Conservation (phyloP, 192 early-diverging fungal genomes). For the Linnemannia exigua region DNA sequence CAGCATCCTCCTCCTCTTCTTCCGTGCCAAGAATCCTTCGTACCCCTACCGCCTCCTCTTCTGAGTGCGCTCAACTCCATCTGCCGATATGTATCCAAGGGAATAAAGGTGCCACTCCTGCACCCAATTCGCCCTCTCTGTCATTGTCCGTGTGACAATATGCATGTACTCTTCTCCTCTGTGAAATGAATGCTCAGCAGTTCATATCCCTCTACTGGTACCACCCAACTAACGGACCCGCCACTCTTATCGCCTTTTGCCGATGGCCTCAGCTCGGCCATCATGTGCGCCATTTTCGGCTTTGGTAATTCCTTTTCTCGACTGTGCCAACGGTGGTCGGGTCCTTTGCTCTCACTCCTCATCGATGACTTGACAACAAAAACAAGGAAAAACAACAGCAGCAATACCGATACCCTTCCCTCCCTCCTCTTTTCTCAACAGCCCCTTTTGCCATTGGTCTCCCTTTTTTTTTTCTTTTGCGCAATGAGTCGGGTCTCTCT, state of each 20-base stretch:
- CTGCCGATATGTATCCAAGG: neutral
- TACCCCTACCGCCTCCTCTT: slow-evolving; percentile 78
- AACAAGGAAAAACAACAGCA: neutral
- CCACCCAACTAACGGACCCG: neutral
- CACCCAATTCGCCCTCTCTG: neutral
- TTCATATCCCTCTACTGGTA: neutral
- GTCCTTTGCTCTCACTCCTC: neutral
- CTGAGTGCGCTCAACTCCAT: slow-evolving; percentile 24
- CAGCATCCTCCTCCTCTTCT: slow-evolving; percentile 73
- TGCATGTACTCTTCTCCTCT: neutral
- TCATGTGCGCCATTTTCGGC: neutral
- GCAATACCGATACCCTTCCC: neutral
- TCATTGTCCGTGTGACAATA: neutral
- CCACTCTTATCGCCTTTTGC: neutral
- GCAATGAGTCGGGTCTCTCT: neutral
- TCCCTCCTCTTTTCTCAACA: neutral
- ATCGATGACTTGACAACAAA: neutral
- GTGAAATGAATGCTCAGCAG: neutral
- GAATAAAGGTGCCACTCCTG: neutral
- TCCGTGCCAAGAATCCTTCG: slow-evolving; percentile 76
- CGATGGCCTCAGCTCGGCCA: neutral
- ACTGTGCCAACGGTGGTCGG: neutral
- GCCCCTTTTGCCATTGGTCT: neutral
- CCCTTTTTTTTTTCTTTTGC: neutral
- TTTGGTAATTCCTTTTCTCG: neutral